These are phyloP conservation scores for Teratosphaeria pseudoeucalypti DNA, from an alignment of 2,329 filamentous ascomycete genomes.

Conservation along the genomic window DNA sequence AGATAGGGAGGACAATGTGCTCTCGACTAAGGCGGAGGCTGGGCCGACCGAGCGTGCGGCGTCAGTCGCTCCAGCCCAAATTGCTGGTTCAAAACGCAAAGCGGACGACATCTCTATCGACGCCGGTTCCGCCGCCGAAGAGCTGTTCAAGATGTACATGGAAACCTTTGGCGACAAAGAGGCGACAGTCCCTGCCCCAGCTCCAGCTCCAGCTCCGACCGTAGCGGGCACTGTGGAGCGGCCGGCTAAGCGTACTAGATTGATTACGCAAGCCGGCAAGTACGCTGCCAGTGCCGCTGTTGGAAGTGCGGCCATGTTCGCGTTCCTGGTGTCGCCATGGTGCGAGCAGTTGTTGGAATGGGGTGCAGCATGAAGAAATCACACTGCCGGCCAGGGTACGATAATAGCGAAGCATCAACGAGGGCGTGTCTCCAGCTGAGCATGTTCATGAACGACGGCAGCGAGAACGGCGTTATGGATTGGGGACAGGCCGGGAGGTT, in stretches of 20 bases:
- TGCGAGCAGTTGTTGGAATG: conserved; percentile 14
- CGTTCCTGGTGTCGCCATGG: conserved; percentile 18
- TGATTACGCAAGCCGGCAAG: conserved; percentile 3
- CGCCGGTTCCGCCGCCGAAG: neutral
- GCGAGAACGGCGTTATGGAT: neutral
- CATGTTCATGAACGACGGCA: neutral
- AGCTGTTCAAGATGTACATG: neutral
- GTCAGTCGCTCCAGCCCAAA: neutral
- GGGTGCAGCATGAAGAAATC: neutral
- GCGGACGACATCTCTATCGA: conserved; percentile 12
- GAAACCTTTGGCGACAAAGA: neutral
- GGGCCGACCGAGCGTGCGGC: neutral
- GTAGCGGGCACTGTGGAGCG: neutral
- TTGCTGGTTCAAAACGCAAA: conserved; percentile 16
- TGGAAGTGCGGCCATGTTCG: conserved; percentile 15
- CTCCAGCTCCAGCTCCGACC: neutral
- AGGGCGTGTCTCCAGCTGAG: neutral
- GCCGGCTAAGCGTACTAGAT: neutral
- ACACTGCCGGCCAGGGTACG: neutral
- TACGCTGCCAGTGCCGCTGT: conserved; percentile 10
- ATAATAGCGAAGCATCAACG: neutral
- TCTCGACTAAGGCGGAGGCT: neutral
- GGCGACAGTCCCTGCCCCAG: neutral
- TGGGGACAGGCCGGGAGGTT: neutral
- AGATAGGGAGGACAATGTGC: neutral